phyloP scores from a whole-genome alignment of 2,329 filamentous ascomycete genomes.

The Phialophora verrucosa region DNA sequence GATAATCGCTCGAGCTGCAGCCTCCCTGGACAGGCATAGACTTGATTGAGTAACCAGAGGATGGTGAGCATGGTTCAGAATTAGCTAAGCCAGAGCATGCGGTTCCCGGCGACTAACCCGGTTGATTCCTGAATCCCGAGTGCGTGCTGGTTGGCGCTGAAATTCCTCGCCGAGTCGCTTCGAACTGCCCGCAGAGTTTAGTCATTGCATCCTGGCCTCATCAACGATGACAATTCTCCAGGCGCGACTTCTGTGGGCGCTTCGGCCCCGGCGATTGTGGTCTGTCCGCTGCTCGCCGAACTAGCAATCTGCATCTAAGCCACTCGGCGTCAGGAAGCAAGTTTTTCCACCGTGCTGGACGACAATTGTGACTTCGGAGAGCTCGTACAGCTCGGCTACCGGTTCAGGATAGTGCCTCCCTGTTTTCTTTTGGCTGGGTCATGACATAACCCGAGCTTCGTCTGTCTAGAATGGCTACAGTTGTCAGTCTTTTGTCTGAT shows the following conservation, averaged over 20 bases:
- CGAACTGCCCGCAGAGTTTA: neutral
- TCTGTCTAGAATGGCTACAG: neutral
- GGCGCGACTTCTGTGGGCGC: neutral
- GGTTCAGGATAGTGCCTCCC: neutral
- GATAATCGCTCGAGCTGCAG: neutral
- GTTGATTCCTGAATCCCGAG: neutral
- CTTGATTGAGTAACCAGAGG: neutral
- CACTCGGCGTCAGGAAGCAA: neutral
- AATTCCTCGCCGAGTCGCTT: neutral
- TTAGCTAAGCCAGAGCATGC: slow-evolving; percentile 14
- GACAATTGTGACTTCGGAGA: neutral
- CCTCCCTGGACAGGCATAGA: too few species aligned
- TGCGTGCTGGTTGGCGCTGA: neutral
- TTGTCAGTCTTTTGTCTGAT: neutral
- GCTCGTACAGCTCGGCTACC: neutral
- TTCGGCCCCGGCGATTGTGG: neutral
- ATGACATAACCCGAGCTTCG: neutral
- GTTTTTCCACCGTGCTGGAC: neutral
- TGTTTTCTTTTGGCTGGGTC: neutral
- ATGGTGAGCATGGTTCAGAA: slow-evolving; percentile 3
- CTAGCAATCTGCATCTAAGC: neutral
- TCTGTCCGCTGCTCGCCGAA: neutral
- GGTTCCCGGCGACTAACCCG: neutral
- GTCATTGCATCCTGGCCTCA: neutral
- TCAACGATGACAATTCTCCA: neutral